Base-by-base conservation (phyloP, 1,284 basidiomycete species). In the Puccinia polysora region DNA sequence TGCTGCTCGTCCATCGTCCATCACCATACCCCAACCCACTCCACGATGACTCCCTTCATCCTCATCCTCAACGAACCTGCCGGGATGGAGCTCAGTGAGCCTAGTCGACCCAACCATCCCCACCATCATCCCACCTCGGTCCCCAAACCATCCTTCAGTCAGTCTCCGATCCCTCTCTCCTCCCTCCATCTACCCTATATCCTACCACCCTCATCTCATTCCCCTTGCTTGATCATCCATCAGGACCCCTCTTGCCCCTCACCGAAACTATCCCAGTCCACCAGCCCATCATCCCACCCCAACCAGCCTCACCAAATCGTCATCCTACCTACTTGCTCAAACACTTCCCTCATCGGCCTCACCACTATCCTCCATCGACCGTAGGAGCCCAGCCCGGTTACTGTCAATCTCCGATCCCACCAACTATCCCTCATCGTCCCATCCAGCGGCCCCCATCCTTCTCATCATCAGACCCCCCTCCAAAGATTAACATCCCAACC, bases 331-430 rank as follows among this genome's bases (percentile, higher is more conserved):
- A 23, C 34, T 38, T 60, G 1, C 38, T 60, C 34, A 60, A 60
- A 4, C 34, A 56, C 32, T 60, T 40, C 38, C 58, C 58, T 2
- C 58, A 60, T 23, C 34, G 58, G 5, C 58, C 58, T 43, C 58
- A 60, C 23, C 43, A 25, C 58, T 60, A 60, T 23, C 38, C 28
- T 12, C n/a, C 58, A 2, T 23, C 38, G 14, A 38, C 58, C 23
- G 58, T 60, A 12, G 58, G 58, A 3, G 58, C 58, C 28, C 58
- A 60, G 28, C 18, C 38, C 14, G 58, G 58, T 3, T 60, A 60
- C 38, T 60, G 58, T 60, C 38, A 40, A 15, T 60, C 58, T 1
- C 58, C 58, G 23, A 5, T 60, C 3, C 58, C 58, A 34, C 53
- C 8, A 56, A 56, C 30, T 34, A 30, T 18, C 2, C 30, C 2